These are phyloP conservation scores for Podospora tetraspora DNA, from an alignment of 495 filamentous ascomycete genomes.

Conservation along the genomic window DNA sequence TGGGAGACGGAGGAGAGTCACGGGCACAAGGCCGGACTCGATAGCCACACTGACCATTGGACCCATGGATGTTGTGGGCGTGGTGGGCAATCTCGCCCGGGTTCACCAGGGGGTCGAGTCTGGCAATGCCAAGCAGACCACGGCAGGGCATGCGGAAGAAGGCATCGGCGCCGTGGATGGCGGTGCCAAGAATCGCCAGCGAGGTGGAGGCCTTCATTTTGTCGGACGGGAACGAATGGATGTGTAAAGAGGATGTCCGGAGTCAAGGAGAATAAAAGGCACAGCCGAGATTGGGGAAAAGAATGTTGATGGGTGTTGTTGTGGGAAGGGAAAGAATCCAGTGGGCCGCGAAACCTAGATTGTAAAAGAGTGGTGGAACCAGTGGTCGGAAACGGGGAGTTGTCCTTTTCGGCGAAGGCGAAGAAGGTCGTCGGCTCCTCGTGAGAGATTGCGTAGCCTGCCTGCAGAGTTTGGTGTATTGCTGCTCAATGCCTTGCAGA, in stretches of 20 bases:
- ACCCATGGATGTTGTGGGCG: constrained; percentile 70
- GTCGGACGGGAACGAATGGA: constrained; percentile 13
- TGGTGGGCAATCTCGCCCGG: constrained; percentile 57
- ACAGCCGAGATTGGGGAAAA: background rate
- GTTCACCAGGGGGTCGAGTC: constrained; percentile 66
- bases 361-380: background rate
- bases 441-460: background rate
- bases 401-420: background rate
- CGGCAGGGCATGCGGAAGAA: constrained; percentile 89
- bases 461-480: background rate
- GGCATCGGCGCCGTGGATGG: constrained; percentile 45
- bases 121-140: constrained; percentile 57
- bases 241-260: constrained; percentile 1
- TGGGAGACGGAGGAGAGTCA: background rate
- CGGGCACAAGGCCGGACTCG: background rate
- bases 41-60: constrained; percentile 40
- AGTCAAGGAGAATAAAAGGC: background rate
- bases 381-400: too few species aligned
- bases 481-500: background rate
- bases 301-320: background rate
- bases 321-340: background rate
- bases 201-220: constrained; percentile 29
- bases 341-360: background rate
- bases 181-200: constrained; percentile 25
- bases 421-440: background rate